phyloP scores from a whole-genome alignment of 2,329 filamentous ascomycete genomes.

The Epicoccum sorghinum region DNA sequence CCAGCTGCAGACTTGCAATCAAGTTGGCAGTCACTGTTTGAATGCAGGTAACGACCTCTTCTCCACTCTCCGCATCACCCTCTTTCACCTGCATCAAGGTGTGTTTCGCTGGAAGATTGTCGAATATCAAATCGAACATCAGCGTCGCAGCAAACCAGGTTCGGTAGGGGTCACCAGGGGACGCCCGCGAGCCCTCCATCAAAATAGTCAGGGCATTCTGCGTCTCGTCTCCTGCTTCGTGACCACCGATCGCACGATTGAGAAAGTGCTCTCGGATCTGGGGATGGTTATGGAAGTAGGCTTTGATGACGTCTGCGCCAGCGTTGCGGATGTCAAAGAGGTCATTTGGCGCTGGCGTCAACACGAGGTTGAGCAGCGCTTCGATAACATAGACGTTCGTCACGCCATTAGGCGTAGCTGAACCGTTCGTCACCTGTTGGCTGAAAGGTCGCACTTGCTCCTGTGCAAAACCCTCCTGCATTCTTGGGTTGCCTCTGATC shows the following conservation, averaged over 20 bases:
- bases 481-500: slow-evolving; percentile 76
- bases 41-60: slow-evolving; percentile 94
- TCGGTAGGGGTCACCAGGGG: slow-evolving; percentile 78
- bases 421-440: slow-evolving; percentile 50
- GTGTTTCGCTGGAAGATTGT: slow-evolving; percentile 78
- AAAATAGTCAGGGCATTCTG: slow-evolving; percentile 88
- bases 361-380: slow-evolving; percentile 80
- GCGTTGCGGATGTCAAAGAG: slow-evolving; percentile 82
- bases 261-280: slow-evolving; percentile 87
- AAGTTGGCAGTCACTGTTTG: slow-evolving; percentile 87
- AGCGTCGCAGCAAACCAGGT: slow-evolving; percentile 89
- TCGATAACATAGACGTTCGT: slow-evolving; percentile 87
- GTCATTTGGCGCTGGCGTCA: slow-evolving; percentile 69
- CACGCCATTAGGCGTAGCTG: slow-evolving; percentile 56
- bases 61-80: slow-evolving; percentile 84
- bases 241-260: slow-evolving; percentile 84
- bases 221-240: slow-evolving; percentile 78
- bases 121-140: slow-evolving; percentile 82
- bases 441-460: slow-evolving; percentile 74
- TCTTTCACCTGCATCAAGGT: slow-evolving; percentile 83
- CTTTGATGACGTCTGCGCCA: slow-evolving; percentile 88
- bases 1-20: slow-evolving; percentile 76
- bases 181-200: slow-evolving; percentile 67
- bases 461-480: slow-evolving; percentile 91
- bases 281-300: slow-evolving; percentile 84